Percentiles rank a stretch among this genome's conserved stretches.
phyloP scores from a whole-genome alignment of 2,329 filamentous ascomycete species.

The Calonectria naviculata region DNA sequence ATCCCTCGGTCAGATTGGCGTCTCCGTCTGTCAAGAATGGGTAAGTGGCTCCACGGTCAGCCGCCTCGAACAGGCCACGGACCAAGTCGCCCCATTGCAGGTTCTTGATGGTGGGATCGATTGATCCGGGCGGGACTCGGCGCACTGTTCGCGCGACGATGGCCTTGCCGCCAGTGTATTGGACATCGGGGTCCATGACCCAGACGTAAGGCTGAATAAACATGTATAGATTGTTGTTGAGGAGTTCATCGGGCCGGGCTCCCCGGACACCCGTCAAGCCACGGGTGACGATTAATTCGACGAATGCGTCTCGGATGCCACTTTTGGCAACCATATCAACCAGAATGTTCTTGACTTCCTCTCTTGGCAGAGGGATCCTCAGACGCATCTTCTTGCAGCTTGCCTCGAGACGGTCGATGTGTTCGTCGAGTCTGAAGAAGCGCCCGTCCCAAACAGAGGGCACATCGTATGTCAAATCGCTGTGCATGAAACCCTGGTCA shows the following conservation, averaged over 20 bases:
- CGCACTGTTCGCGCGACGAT: constrained; percentile 58
- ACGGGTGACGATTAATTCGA: constrained; percentile 62
- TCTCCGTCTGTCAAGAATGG: constrained; percentile 64
- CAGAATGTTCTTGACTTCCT: constrained; percentile 52
- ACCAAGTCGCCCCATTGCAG: constrained; percentile 62
- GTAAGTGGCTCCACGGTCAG: constrained; percentile 57
- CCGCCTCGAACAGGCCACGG: constrained; percentile 57
- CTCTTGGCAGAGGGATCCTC: constrained; percentile 51
- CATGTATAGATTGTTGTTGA: constrained; percentile 60
- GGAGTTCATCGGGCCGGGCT: constrained; percentile 44
- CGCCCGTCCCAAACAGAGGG: constrained; percentile 62
- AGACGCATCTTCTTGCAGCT: constrained; percentile 59
- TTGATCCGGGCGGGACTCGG: constrained; percentile 54
- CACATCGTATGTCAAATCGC: constrained; percentile 64
- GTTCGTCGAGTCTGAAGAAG: constrained; percentile 63
- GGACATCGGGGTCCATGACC: constrained; percentile 59
- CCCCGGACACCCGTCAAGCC: constrained; percentile 56
- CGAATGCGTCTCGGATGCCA: constrained; percentile 60
- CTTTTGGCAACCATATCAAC: constrained; percentile 57
- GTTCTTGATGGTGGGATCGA: constrained; percentile 65
- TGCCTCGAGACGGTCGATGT: constrained; percentile 54
- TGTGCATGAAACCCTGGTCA: constrained; percentile 63
- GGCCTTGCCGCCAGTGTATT: constrained; percentile 52
- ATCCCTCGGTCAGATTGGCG: constrained; percentile 60
- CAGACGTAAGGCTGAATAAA: constrained; percentile 61